Evolutionary conservation across 495 filamentous ascomycete species (phyloP), one percentile per base, ranked within the genome.

Genomic region (Penicillium cosmopolitanum): DNA sequence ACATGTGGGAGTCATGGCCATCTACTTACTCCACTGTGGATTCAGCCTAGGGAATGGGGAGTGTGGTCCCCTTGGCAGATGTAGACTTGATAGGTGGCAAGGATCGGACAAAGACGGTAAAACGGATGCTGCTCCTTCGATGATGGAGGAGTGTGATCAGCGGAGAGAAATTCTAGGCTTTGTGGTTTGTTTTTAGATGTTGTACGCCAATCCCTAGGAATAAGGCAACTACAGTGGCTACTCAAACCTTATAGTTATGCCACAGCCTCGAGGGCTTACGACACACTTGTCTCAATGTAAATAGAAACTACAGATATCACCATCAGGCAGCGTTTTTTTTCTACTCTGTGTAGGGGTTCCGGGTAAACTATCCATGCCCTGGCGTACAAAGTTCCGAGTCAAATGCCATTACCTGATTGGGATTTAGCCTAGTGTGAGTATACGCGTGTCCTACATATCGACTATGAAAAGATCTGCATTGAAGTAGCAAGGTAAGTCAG

Each of bases 21-120:
- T 61, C 40, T 64, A 58, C 53, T 68, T 64, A 58, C 55, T 68
- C 67, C 67, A 68, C 67, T 66, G 67, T 70, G 67, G 67, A 15
- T 62, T 68, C 38, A 33, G 55, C 53, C 62, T 55, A 61, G 60
- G 62, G 56, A 19, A 44, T 19, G 42, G 42, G 42, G 42, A 44
- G 42, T 16, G 42, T 44, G 42, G 42, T 57, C 62, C 57, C 61
- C 62, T 67, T 67, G 58, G 62, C 50, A 35, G 44, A 55, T 23
- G 23, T 16, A 50, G 46, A 48, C 21, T 13, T 2, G 21, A 48
- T 23, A 33, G 42, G 51, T 60, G 65, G 58, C 60, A 64, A 62
- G 28, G 60, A 66, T 50, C 35, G 25, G 60, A 63, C 60, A 38
- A 53, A 66, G 34, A 53, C 31, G 56, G 65, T 40, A 60, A 66